Conservation (phyloP, 805 yeast genomes). For the Martiniozyma abietophila region DNA sequence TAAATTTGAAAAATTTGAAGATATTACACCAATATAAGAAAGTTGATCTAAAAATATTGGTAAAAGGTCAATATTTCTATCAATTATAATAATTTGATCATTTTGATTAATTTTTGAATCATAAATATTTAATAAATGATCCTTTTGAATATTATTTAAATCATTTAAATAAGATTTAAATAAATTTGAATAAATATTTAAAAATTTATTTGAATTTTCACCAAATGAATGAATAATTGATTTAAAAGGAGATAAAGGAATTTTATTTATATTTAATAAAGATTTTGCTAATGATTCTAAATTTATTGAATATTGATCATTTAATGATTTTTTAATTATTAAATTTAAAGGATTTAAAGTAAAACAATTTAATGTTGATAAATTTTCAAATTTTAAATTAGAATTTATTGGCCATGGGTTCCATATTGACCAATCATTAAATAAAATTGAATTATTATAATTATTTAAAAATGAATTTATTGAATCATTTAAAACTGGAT, state of each 20-base stretch:
- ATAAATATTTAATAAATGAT: slow-evolving; percentile 1
- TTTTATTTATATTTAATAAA: slow-evolving; percentile 36
- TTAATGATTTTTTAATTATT: too few relatives aligned
- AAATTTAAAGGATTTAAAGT: too few relatives aligned
- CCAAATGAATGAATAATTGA: too few relatives aligned
- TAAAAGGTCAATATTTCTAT: neutral
- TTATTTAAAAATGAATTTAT: slow-evolving; percentile 13
- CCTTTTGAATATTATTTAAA: slow-evolving; percentile 27
- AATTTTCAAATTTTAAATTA: too few relatives aligned
- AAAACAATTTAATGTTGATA: too few relatives aligned
- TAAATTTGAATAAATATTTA: slow-evolving; percentile 31
- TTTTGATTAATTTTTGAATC: neutral
- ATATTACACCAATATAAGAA: slow-evolving; percentile 2
- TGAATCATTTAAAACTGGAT: slow-evolving; percentile 9
- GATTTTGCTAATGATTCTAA: slow-evolving; percentile 40
- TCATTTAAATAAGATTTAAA: slow-evolving; percentile 22
- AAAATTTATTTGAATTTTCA: slow-evolving; percentile 38
- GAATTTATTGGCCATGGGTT: too few relatives aligned
- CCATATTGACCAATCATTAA: too few relatives aligned
- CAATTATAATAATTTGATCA: slow-evolving; percentile 1
- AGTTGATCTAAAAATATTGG: slow-evolving; percentile 1
- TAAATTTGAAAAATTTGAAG: slow-evolving; percentile 1
- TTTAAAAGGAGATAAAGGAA: too few relatives aligned
- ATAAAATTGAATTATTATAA: too few relatives aligned
- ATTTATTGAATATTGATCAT: slow-evolving; percentile 38